Percentiles rank a stretch among this genome's conserved stretches.
Evolutionary conservation across 345 rosid species (phyloP).

Genomic region (Dovyalis caffra): DNA sequence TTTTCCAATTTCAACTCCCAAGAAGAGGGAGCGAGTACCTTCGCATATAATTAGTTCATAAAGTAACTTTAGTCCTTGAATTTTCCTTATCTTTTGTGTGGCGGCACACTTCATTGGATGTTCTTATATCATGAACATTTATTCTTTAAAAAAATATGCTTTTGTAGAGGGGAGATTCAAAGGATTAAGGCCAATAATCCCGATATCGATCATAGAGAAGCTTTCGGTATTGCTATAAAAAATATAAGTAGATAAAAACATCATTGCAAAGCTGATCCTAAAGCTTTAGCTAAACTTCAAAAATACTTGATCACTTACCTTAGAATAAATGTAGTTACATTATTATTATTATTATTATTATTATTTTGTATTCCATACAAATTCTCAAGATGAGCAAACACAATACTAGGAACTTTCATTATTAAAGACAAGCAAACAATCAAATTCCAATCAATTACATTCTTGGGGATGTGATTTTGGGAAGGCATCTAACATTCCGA

Average conservation of each 20-base stretch:
- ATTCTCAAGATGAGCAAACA: too few relatives aligned
- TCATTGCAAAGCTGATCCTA: not conserved
- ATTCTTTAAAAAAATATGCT: too few relatives aligned
- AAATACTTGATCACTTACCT: constrained; percentile 1
- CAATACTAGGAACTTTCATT: too few relatives aligned
- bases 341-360: too few relatives aligned
- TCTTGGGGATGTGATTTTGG: too few relatives aligned
- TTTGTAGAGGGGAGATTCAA: constrained; percentile 84
- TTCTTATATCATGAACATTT: too few relatives aligned
- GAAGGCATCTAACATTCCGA: too few relatives aligned
- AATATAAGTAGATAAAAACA: constrained; percentile 53
- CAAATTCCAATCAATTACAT: too few relatives aligned
- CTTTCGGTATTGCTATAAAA: constrained; percentile 96
- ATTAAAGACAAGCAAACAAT: too few relatives aligned
- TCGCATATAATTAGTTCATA: constrained; percentile 98
- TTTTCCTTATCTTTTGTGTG: not conserved
- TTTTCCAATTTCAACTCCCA: constrained; percentile 66
- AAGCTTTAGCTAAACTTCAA: not conserved
- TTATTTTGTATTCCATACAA: too few relatives aligned
- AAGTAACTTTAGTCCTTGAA: constrained; percentile 47
- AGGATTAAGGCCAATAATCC: constrained; percentile 95
- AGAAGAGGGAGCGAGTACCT: constrained; percentile 96
- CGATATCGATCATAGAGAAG: constrained; percentile 93
- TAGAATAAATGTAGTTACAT: too few relatives aligned
- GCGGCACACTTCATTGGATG: not conserved